phyloP scores from a whole-genome alignment of 148 eudicot species.

The Amaranthus cruentus region DNA sequence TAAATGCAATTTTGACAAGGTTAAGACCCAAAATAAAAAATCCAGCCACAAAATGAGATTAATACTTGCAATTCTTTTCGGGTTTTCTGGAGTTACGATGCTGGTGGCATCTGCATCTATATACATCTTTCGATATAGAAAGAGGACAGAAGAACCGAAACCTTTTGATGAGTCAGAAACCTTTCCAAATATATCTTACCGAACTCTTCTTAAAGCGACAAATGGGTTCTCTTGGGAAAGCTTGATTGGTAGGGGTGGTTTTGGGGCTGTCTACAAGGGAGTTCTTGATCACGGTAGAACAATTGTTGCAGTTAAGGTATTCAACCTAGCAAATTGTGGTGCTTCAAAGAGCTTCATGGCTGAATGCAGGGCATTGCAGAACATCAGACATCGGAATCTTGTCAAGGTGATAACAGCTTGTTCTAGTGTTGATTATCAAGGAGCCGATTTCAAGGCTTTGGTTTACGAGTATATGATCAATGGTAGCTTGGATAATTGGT shows the following conservation, averaged over 20 bases:
- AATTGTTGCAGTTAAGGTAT: slow-evolving; percentile 14
- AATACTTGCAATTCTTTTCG: slow-evolving; percentile 5
- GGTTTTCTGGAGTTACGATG: slow-evolving; percentile 10
- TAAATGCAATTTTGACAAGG: slow-evolving; percentile 6
- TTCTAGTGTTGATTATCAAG: slow-evolving; percentile 25
- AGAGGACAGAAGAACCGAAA: neutral
- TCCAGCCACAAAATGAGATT: neutral
- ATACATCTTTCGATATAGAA: neutral
- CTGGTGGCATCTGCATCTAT: neutral
- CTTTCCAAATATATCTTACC: slow-evolving; percentile 20
- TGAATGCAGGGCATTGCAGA: slow-evolving; percentile 14
- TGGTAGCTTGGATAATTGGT: slow-evolving; percentile 21
- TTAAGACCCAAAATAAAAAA: neutral
- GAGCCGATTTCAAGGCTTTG: slow-evolving; percentile 21
- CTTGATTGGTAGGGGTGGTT: slow-evolving; percentile 26
- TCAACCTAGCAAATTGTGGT: slow-evolving; percentile 15
- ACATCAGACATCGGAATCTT: slow-evolving; percentile 20
- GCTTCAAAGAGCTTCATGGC: slow-evolving; percentile 23
- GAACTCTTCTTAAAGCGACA: slow-evolving; percentile 25
- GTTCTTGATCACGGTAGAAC: neutral
- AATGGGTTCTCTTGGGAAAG: slow-evolving; percentile 23
- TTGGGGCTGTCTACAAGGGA: slow-evolving; percentile 33
- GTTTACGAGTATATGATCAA: slow-evolving; percentile 27
- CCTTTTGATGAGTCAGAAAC: neutral
- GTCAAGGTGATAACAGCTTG: slow-evolving; percentile 23